Conservation (phyloP, 305 asterid genomes). For the Andrographis paniculata region DNA sequence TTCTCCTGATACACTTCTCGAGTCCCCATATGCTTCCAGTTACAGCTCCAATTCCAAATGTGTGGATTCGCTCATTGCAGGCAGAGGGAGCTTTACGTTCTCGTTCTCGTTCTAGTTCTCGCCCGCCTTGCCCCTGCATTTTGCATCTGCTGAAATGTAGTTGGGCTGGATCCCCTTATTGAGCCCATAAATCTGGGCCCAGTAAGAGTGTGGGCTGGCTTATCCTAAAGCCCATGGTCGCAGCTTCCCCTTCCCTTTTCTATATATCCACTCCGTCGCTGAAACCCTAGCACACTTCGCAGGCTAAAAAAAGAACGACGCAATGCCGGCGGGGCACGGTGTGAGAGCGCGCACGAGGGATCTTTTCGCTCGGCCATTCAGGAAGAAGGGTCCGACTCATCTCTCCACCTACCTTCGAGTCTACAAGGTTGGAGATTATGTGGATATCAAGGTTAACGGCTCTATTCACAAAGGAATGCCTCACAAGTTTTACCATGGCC, state of each 20-base stretch:
- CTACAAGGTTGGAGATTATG: not conserved
- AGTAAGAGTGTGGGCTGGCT: no score
- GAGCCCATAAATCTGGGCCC: no score
- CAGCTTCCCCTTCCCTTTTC: no score
- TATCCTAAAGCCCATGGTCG: no score
- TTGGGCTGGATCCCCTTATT: no score
- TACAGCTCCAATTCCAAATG: not conserved
- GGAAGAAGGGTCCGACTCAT: not conserved
- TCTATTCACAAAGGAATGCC: not conserved
- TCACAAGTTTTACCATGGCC: not conserved
- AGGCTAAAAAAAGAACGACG: not conserved
- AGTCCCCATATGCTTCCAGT: constrained; percentile 47
- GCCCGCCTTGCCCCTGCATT: no score
- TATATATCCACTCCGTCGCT: not conserved
- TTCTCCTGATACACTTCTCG: constrained; percentile 82
- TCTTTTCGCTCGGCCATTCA: not conserved
- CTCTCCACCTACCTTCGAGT: not conserved
- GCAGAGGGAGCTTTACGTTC: no score
- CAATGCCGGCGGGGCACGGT: not conserved
- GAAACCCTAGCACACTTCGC: not conserved
- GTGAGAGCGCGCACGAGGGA: not conserved
- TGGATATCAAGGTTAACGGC: not conserved
- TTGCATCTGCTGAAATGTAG: no score
- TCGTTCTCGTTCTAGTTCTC: no score
- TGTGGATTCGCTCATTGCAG: no score